Conservation (phyloP, 441 rosid genomes). For the Erysimum cheiri region DNA sequence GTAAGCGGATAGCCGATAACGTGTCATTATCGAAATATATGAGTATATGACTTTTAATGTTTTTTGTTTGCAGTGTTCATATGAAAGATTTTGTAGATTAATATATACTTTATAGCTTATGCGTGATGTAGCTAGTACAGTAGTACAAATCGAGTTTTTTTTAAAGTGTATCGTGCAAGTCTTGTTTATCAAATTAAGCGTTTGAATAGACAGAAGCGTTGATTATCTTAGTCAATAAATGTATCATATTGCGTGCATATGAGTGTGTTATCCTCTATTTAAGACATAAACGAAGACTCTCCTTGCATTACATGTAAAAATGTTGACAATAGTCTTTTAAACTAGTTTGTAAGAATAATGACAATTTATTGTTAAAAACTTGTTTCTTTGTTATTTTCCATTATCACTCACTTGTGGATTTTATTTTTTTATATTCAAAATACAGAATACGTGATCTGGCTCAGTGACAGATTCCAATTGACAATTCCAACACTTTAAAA, state of each 20-base stretch:
- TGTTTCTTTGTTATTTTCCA: not conserved
- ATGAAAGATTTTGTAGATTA: not conserved
- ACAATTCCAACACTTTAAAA: not conserved
- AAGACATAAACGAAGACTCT: not conserved
- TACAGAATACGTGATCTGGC: too few species aligned
- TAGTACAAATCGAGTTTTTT: too few species aligned
- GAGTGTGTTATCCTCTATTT: not conserved
- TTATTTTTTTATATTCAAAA: too few species aligned
- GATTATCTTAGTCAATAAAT: slow-evolving; percentile 4
- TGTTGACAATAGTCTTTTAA: not conserved
- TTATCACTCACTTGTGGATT: not conserved
- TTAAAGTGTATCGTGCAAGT: slow-evolving; percentile 31
- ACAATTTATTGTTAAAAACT: not conserved
- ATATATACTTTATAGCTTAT: not conserved
- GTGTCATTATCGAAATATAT: slow-evolving; percentile 21
- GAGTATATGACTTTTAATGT: not conserved
- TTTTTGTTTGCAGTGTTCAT: not conserved
- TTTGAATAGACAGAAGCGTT: not conserved
- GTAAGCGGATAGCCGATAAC: slow-evolving; percentile 5
- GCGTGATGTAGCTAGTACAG: slow-evolving; percentile 11
- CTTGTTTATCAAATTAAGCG: slow-evolving; percentile 1
- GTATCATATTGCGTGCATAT: not conserved
- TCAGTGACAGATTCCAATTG: not conserved
- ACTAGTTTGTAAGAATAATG: not conserved
- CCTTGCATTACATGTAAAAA: not conserved